Evolutionary conservation across 2,329 filamentous ascomycete species (phyloP), one percentile per base, ranked within the genome.

Genomic region (Fusarium irregulare): DNA sequence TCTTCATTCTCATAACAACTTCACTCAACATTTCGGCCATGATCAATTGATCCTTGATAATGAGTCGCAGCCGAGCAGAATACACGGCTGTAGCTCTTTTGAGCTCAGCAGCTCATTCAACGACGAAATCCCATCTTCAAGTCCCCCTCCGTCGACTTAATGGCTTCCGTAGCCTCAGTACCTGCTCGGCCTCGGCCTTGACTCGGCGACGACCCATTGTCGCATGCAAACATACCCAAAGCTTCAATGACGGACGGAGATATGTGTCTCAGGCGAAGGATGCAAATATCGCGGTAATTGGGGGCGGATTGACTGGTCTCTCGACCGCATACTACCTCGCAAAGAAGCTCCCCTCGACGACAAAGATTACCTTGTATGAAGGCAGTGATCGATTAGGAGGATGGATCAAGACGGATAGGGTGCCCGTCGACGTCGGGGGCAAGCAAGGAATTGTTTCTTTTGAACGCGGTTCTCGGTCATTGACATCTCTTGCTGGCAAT

Each of bases 361-460:
- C 89, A 34, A 88, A 89, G 54, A 89, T 99, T 75, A 96, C 92
- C 0, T 77, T 99, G 12, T 97, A 93, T 79, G 96, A 99, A 78
- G 86, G 87, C 21, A 86, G 84, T 28, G 78, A 87, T 23, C 85
- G 89, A 21, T 78, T 95, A 1, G 96, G 96, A 45, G 96, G 96
- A 47, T 98, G 94, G 94, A 84, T 98, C 42, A 83, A 89, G 68
- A 93, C 92, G 3, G 86, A 90, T 70, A 82, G 81, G 53, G 84
- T 92, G 14, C 79, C 87, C 2, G 87, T 92, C 16, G 78, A 81
- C 12, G 80, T 85, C 7, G 84, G 86, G 40, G 92, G 88, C 18
- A 84, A 85, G 23, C 80, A 85, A 50, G 82, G 80, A 16, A 78
- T 76, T 5, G 87, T 97, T 34, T 80, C 92, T 28, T 93, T 98